Evolutionary conservation across 2,329 filamentous ascomycete genomes (phyloP), one percentile per base, ranked within the genome.

Genomic region (Aspergillus sp.): DNA sequence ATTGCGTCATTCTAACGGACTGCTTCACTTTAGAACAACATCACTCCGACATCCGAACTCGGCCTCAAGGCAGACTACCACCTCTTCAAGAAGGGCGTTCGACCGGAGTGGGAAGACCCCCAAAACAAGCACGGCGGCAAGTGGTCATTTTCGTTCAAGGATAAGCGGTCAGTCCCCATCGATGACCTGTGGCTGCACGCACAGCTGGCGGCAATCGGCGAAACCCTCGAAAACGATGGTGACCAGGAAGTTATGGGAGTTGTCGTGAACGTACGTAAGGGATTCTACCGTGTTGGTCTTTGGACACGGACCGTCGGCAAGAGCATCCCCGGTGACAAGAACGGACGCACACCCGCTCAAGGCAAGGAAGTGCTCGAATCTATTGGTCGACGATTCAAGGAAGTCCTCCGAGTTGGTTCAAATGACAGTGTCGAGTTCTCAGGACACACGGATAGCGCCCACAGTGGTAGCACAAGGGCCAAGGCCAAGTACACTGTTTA

Each of bases 111-210:
- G 95, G 95, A 99, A 79, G 95, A 99, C 75, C 83, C 86, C 24
- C 92, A 98, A 82, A 99, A 99, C 83, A 99, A 98, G 85, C 92
- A 98, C 76, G 95, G 95, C 68, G 95, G 95, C 79, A 97, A 97
- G 80, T 99, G 95, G 95, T 93, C 93, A 24, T 98, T 96, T 81
- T 89, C 91, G 71, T 97, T 96, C 87, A 96, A 96, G 83, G 91
- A 97, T 69, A 97, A 96, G 86, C 89, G 90, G 72, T 86, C 83
- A 66, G 85, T 96, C 74, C 90, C 93, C 68, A 96, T 97, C 75
- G 93, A 99, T 74, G 90, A 93, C 58, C 84, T 96, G 55, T 99
- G 95, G 95, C 87, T 99, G 60, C 91, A 98, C 76, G 90, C 96
- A 62, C 96, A 99, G 88, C 89, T 99, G 68, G 87, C 90, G 33